phyloP scores from a whole-genome alignment of 2,329 filamentous ascomycete species.

The Ceratocystis lukuohia region DNA sequence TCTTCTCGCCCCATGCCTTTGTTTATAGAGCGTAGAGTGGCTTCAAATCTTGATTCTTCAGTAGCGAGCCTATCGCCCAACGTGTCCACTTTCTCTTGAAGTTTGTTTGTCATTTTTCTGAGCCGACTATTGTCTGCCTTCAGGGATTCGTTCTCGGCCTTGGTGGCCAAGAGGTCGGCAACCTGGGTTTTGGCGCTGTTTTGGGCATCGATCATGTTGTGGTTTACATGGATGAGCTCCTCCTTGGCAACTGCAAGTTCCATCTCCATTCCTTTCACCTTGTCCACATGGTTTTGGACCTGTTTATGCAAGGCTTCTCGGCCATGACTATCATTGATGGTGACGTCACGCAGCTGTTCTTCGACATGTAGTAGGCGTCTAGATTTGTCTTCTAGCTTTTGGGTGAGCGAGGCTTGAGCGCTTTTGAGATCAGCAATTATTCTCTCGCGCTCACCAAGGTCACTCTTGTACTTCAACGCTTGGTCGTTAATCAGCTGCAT shows the following conservation, averaged over 20 bases:
- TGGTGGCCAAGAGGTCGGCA: neutral
- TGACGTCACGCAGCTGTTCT: neutral
- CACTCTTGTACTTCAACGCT: neutral
- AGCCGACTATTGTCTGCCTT: neutral
- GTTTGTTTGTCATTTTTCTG: rapidly evolving
- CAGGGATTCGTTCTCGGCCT: neutral
- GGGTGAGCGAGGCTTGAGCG: neutral
- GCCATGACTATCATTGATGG: neutral
- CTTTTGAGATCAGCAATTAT: neutral
- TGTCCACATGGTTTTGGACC: neutral
- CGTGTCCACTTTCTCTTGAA: neutral
- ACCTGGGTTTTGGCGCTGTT: neutral
- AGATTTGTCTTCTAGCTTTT: neutral
- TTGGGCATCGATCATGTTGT: neutral
- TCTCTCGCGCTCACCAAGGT: neutral
- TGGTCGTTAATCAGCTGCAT: neutral
- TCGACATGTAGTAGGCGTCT: neutral
- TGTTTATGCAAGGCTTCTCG: neutral
- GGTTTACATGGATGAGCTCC: neutral
- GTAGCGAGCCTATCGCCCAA: neutral
- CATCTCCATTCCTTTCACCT: neutral
- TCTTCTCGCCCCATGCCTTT: neutral
- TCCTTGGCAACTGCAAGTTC: neutral
- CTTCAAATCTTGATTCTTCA: neutral
- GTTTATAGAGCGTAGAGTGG: neutral